Conservation (phyloP, 768 basidiomycete species). For the Naganishia vaughanmartiniae region DNA sequence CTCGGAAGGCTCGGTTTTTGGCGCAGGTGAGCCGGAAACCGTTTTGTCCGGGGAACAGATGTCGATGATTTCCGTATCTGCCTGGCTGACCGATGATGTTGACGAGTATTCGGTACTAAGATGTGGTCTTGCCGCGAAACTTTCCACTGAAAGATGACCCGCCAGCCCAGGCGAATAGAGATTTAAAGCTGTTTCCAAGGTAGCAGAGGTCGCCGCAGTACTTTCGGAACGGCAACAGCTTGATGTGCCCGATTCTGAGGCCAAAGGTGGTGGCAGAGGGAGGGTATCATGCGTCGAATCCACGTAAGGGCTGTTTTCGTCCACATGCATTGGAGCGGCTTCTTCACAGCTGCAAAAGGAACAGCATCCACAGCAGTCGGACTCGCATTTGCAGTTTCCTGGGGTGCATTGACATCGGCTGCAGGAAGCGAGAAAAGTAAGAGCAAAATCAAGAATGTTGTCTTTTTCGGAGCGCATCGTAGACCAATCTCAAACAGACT, state of each 20-base stretch:
- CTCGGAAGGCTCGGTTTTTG: neutral
- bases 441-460: constrained; percentile 19
- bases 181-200: neutral
- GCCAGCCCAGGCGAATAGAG: neutral
- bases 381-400: constrained; percentile 48
- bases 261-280: neutral
- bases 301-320: constrained; percentile 5
- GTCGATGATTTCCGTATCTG: neutral
- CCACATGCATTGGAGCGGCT: constrained; percentile 17
- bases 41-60: neutral
- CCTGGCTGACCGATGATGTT: neutral
- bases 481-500: constrained; percentile 19
- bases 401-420: constrained; percentile 48
- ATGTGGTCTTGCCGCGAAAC: neutral
- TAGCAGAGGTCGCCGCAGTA: neutral
- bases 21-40: neutral
- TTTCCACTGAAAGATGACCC: neutral
- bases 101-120: neutral
- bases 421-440: neutral
- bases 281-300: neutral
- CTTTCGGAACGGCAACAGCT: neutral
- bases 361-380: constrained; percentile 52
- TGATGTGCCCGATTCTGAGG: neutral
- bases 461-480: neutral
- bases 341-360: constrained; percentile 44